These are phyloP conservation scores for Anisodus acutangulus DNA, from an alignment of 257 asterid genomes.

Conservation along the genomic window DNA sequence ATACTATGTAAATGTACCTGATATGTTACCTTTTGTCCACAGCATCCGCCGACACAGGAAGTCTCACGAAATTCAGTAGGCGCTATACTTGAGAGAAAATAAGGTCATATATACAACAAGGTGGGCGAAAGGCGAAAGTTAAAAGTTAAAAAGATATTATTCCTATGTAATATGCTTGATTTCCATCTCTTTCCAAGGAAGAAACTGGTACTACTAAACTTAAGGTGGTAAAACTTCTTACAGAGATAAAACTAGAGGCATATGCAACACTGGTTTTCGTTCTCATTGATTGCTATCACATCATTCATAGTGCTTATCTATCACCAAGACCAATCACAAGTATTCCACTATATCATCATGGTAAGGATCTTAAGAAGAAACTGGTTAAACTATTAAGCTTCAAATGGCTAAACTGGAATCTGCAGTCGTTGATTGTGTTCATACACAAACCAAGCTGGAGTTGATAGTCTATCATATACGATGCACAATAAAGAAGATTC, in stretches of 20 bases:
- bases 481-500: background rate
- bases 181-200: background rate
- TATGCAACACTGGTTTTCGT: background rate
- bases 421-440: too few species aligned
- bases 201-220: background rate
- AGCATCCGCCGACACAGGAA: background rate
- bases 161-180: background rate
- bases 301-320: too few species aligned
- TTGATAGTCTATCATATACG: background rate
- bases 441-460: background rate
- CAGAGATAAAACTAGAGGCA: background rate
- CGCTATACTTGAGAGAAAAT: background rate
- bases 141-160: background rate
- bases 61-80: background rate
- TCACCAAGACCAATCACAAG: too few species aligned
- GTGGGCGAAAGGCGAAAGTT: background rate
- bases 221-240: background rate
- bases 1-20: background rate
- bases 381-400: background rate
- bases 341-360: background rate
- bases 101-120: background rate
- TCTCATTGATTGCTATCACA: background rate
- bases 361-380: background rate
- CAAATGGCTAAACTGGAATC: background rate
- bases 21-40: background rate